Conservation (phyloP, 148 eudicot genomes). For the Polygonum maritimum region DNA sequence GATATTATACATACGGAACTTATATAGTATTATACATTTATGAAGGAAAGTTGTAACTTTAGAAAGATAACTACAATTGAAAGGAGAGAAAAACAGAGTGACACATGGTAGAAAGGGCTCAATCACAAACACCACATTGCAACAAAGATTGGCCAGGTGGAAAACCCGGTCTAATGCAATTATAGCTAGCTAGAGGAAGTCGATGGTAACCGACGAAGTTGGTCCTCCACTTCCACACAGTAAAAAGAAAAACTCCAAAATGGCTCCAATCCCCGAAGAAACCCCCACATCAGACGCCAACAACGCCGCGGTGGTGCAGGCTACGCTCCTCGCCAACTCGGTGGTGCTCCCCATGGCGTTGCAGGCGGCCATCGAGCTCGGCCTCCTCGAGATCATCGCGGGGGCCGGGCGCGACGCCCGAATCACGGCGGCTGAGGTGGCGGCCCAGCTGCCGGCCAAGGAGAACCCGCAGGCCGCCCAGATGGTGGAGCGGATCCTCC, state of each 20-base stretch:
- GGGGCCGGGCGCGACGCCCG: slow-evolving; percentile 10
- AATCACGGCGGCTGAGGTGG: slow-evolving; percentile 21
- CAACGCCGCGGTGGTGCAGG: neutral
- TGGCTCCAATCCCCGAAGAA: neutral
- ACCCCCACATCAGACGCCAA: neutral
- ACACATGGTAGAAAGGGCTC: too few species aligned
- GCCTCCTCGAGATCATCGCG: slow-evolving; percentile 21
- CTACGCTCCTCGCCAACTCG: slow-evolving; percentile 2
- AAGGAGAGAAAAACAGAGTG: too few species aligned
- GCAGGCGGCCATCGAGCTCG: slow-evolving; percentile 10
- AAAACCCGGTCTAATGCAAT: too few species aligned
- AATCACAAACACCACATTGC: too few species aligned
- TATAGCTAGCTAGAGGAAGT: too few species aligned
- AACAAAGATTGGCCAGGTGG: too few species aligned
- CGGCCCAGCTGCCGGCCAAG: slow-evolving; percentile 9
- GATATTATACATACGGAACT: too few species aligned
- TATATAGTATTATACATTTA: too few species aligned
- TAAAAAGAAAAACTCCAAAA: neutral
- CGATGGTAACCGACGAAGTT: neutral
- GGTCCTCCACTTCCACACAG: neutral
- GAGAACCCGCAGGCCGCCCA: slow-evolving; percentile 21
- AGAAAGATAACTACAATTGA: too few species aligned
- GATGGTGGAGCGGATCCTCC: slow-evolving; percentile 35
- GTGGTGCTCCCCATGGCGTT: slow-evolving; percentile 15
- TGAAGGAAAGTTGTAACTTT: too few species aligned